Percentiles rank a stretch among this genome's conserved stretches.
Conservation (phyloP, 306 rosid species). For the Medicago arabica region DNA sequence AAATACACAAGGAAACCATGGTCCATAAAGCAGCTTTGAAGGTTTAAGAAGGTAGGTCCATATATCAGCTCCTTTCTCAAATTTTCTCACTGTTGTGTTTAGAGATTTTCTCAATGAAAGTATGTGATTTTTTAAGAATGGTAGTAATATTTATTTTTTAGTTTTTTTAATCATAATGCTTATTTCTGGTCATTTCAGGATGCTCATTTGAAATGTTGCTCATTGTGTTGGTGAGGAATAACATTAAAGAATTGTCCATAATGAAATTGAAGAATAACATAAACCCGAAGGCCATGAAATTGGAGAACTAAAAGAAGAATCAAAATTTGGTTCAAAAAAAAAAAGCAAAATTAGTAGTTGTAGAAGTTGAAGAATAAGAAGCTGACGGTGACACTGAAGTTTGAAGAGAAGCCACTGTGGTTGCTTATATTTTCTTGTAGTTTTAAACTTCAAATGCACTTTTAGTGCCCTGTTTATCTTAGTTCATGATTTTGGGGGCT, state of each 20-base stretch:
- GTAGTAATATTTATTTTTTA: no score
- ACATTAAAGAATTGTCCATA: constrained; percentile 10
- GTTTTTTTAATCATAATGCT: constrained; percentile 26
- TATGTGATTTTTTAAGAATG: constrained; percentile 26
- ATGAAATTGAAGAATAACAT: no score
- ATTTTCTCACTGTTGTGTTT: not conserved
- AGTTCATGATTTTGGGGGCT: no score
- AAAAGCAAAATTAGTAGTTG: constrained; percentile 12
- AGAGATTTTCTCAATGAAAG: not conserved
- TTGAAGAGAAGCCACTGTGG: constrained; percentile 43
- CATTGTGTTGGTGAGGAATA: constrained; percentile 37
- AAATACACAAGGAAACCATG: constrained; percentile 97
- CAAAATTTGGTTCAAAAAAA: no score
- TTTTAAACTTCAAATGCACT: no score
- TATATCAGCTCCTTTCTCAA: constrained; percentile 23
- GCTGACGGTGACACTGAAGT: constrained; percentile 28
- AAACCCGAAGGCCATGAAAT: not conserved
- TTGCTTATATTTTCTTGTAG: no score
- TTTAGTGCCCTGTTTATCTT: no score
- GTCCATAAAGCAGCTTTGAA: constrained; percentile 85
- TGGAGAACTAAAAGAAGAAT: constrained; percentile 20
- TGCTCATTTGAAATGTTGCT: constrained; percentile 31
- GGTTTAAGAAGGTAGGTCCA: constrained; percentile 47
- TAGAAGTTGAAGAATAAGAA: constrained; percentile 30
- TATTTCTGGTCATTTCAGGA: constrained; percentile 42